phyloP scores from a whole-genome alignment of 2,329 filamentous ascomycete species.

The Aureobasidium melanogenum region DNA sequence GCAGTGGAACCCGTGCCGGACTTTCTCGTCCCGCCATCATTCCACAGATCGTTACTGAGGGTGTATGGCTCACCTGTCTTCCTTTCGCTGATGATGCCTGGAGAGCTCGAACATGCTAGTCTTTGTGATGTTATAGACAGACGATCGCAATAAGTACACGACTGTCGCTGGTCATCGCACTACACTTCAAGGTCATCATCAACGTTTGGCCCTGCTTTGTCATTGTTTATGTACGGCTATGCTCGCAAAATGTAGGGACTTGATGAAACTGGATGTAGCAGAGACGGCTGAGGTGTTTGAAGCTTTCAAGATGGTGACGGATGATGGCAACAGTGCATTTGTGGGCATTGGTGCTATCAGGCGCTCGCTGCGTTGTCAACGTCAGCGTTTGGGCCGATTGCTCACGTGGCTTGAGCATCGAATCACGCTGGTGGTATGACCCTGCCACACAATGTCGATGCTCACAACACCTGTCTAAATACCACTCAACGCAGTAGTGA shows the following conservation, averaged over 20 bases:
- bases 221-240: neutral
- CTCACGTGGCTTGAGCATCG: neutral
- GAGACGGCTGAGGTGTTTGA: neutral
- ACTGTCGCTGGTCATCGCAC: neutral
- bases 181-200: neutral
- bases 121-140: neutral
- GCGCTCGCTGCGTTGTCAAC: neutral
- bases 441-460: neutral
- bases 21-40: neutral
- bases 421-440: neutral
- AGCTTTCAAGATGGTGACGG: neutral
- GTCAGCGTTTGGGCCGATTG: neutral
- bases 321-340: neutral
- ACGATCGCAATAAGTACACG: neutral
- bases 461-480: neutral
- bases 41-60: neutral
- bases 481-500: neutral
- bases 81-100: neutral
- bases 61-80: neutral
- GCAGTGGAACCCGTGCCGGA: neutral
- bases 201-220: neutral
- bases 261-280: neutral
- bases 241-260: too few species aligned
- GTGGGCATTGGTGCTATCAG: neutral
- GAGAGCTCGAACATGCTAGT: too few species aligned